Conservation (phyloP, 1,284 basidiomycete genomes). For the Athelia psychrophila region DNA sequence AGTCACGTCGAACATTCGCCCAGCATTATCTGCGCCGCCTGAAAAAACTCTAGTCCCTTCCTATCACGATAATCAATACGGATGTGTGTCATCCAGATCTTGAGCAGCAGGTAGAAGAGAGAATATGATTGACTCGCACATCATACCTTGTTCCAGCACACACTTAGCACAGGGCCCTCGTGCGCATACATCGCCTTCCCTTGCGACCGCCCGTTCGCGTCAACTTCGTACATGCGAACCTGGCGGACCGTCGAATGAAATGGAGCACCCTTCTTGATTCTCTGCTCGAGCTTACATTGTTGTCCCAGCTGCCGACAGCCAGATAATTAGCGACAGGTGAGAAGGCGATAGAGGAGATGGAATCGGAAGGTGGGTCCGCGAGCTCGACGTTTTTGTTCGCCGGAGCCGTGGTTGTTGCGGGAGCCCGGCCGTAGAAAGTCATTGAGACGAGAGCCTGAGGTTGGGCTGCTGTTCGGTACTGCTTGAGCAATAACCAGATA, state of each 20-base stretch:
- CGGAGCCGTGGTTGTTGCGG: not conserved
- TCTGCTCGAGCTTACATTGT: constrained; percentile 46
- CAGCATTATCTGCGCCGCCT: constrained; percentile 80
- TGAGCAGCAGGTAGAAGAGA: too few species aligned
- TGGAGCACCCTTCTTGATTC: too few species aligned
- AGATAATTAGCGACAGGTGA: constrained; percentile 48
- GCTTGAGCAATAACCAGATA: too few species aligned
- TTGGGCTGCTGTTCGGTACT: too few species aligned
- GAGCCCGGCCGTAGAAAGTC: not conserved
- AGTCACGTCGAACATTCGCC: constrained; percentile 72
- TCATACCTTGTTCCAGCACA: constrained; percentile 73
- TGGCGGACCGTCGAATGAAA: too few species aligned
- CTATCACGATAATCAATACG: constrained; percentile 23
- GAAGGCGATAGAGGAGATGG: constrained; percentile 53
- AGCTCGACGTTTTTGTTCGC: constrained; percentile 57
- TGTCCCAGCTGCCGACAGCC: constrained; percentile 62
- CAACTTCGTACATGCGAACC: constrained; percentile 51
- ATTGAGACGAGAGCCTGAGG: too few species aligned
- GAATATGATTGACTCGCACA: not conserved
- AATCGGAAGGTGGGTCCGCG: constrained; percentile 54
- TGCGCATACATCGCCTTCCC: constrained; percentile 80
- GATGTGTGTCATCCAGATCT: not conserved
- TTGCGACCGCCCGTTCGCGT: constrained; percentile 51
- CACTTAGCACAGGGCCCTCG: constrained; percentile 75
- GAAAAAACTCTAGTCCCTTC: constrained; percentile 80